Conservation (phyloP, 2,329 filamentous ascomycete species). For the Botrytis pseudocinerea region DNA sequence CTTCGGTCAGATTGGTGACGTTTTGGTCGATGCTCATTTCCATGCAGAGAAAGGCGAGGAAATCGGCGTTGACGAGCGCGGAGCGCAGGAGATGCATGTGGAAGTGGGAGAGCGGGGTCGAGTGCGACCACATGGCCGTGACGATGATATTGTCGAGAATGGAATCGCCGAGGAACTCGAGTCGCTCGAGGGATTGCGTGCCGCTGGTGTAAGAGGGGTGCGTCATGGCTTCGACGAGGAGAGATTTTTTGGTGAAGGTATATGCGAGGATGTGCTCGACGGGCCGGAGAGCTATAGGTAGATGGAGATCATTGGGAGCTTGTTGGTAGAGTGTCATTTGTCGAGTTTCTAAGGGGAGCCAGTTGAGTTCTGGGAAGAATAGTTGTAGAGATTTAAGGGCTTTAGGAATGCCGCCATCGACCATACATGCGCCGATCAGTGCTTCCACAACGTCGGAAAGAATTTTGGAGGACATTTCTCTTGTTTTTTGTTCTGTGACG, state of each 20-base stretch:
- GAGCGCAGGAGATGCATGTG: conserved; percentile 77
- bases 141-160: conserved; percentile 79
- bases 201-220: conserved; percentile 62
- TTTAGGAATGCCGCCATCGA: conserved; percentile 65
- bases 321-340: conserved; percentile 48
- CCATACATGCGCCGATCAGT: conserved; percentile 73
- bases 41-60: conserved; percentile 76
- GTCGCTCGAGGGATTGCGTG: conserved; percentile 62
- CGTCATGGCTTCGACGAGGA: conserved; percentile 79
- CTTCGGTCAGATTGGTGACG: conserved; percentile 26
- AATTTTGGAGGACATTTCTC: conserved; percentile 67
- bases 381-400: conserved; percentile 64
- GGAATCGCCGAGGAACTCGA: conserved; percentile 87
- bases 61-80: conserved; percentile 75
- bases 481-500: conserved; percentile 28
- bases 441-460: conserved; percentile 88
- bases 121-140: conserved; percentile 51
- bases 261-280: conserved; percentile 72
- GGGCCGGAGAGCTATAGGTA: conserved; percentile 44
- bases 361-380: conserved; percentile 63
- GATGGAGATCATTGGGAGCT: conserved; percentile 41
- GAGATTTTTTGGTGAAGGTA: conserved; percentile 63
- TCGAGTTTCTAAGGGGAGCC: conserved; percentile 49
- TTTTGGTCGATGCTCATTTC: conserved; percentile 48
- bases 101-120: conserved; percentile 51